These are phyloP conservation scores for Tilletia setariae DNA, from an alignment of 1,284 basidiomycete species.

Conservation along the genomic window DNA sequence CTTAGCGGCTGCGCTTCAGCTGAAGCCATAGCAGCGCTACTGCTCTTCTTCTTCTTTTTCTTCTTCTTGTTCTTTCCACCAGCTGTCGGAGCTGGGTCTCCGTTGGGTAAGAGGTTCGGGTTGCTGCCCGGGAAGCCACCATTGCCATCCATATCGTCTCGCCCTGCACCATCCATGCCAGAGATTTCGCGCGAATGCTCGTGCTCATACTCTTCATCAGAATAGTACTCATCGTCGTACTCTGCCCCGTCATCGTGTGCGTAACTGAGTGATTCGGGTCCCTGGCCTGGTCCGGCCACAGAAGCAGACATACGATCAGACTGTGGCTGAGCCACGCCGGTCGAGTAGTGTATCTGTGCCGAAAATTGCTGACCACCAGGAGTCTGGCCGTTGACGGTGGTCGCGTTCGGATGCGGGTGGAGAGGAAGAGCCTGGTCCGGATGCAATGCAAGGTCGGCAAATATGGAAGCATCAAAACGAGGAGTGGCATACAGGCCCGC, in stretches of 20 bases:
- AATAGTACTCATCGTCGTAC: constrained; percentile 38
- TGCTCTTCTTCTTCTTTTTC: constrained; percentile 60
- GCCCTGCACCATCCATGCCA: constrained; percentile 26
- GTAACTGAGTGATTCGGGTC: not conserved
- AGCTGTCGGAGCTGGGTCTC: constrained; percentile 18
- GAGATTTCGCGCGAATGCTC: constrained; percentile 20
- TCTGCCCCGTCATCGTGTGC: constrained; percentile 35
- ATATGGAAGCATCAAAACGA: constrained; percentile 49
- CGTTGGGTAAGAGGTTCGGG: not conserved
- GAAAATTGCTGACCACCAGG: not conserved
- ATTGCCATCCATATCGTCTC: not conserved
- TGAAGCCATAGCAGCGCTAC: constrained; percentile 39
- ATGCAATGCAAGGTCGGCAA: constrained; percentile 47
- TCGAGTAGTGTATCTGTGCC: constrained; percentile 30
- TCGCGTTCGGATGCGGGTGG: constrained; percentile 34
- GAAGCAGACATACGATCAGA: not conserved
- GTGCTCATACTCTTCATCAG: constrained; percentile 45
- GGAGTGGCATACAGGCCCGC: constrained; percentile 31
- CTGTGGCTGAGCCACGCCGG: constrained; percentile 16
- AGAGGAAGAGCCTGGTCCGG: constrained; percentile 37
- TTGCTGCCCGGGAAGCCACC: not conserved
- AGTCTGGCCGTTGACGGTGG: constrained; percentile 2
- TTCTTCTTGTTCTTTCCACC: constrained; percentile 56
- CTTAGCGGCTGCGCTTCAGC: constrained; percentile 56
- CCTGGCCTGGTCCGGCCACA: too few relatives aligned